Evolutionary conservation across 495 filamentous ascomycete genomes (phyloP).

Genomic region (Penicillium riverlandense): DNA sequence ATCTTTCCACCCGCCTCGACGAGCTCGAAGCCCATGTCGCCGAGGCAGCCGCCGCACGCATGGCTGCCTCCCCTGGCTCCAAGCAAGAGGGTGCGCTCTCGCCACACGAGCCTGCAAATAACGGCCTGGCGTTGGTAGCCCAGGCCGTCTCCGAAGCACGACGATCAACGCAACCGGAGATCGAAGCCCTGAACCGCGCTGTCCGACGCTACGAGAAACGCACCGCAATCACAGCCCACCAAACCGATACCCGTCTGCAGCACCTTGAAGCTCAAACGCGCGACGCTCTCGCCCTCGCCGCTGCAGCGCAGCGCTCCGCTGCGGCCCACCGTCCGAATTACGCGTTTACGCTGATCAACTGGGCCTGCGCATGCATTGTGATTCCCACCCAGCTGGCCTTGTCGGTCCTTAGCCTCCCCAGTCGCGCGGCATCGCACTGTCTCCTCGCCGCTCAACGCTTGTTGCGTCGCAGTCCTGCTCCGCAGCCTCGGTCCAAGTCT

Average conservation of each 20-base stretch:
- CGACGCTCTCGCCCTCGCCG: slow-evolving; percentile 74
- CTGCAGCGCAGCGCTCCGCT: slow-evolving; percentile 54
- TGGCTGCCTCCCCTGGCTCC: neutral
- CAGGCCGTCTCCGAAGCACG: slow-evolving; percentile 56
- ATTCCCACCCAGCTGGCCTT: slow-evolving; percentile 21
- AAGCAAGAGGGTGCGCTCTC: neutral
- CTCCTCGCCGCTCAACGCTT: slow-evolving; percentile 8
- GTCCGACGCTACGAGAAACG: slow-evolving; percentile 94
- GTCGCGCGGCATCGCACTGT: slow-evolving; percentile 11
- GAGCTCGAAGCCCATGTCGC: slow-evolving; percentile 59
- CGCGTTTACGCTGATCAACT: slow-evolving; percentile 16
- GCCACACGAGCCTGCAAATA: slow-evolving; percentile 7
- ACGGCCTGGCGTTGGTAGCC: slow-evolving; percentile 25
- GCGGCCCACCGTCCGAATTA: slow-evolving; percentile 11
- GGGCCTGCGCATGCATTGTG: slow-evolving; percentile 21
- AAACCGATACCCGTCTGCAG: slow-evolving; percentile 68
- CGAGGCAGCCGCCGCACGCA: slow-evolving; percentile 25
- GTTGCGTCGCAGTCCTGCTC: slow-evolving; percentile 1
- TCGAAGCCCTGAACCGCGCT: slow-evolving; percentile 85
- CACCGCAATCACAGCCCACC: slow-evolving; percentile 57
- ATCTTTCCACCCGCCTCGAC: slow-evolving; percentile 57
- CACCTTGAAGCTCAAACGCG: slow-evolving; percentile 61
- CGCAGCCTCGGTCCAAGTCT: slow-evolving; percentile 1
- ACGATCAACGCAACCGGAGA: slow-evolving; percentile 63
- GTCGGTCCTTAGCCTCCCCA: slow-evolving; percentile 18